These are phyloP conservation scores for Geotrichum klebahnii DNA, from an alignment of 1,139 yeast genomes.

Conservation along the genomic window DNA sequence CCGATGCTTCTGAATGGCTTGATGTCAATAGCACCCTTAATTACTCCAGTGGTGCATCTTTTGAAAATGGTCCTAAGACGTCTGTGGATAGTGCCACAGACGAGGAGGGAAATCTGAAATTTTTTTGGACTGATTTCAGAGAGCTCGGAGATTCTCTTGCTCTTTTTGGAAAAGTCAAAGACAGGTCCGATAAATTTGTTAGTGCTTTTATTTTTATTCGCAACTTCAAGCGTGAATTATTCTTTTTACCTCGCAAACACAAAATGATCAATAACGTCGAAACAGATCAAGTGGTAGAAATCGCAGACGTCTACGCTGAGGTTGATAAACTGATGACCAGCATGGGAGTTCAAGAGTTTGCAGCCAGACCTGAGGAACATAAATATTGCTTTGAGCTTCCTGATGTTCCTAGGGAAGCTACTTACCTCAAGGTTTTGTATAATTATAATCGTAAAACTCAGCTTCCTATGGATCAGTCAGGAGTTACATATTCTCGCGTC, in stretches of 20 bases:
- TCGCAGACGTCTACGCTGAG: slow-evolving; percentile 74
- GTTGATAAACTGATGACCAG: slow-evolving; percentile 58
- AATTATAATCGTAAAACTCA: slow-evolving; percentile 50
- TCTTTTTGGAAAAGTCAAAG: slow-evolving; percentile 72
- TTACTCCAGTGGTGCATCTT: slow-evolving; percentile 2
- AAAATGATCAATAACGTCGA: slow-evolving; percentile 40
- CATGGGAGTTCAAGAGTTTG: slow-evolving; percentile 58
- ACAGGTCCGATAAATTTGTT: slow-evolving; percentile 44
- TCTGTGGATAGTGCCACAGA: slow-evolving; percentile 26
- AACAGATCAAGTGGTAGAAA: slow-evolving; percentile 43
- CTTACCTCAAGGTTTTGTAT: slow-evolving; percentile 71
- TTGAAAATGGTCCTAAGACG: slow-evolving; percentile 15
- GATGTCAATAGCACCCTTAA: slow-evolving; percentile 14
- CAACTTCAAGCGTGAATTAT: slow-evolving; percentile 68
- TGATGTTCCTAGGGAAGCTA: slow-evolving; percentile 73
- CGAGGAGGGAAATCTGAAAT: slow-evolving; percentile 51
- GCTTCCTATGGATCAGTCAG: slow-evolving; percentile 62
- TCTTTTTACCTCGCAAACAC: slow-evolving; percentile 57
- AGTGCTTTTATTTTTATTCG: slow-evolving; percentile 77
- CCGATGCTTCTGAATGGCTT: slow-evolving; percentile 20
- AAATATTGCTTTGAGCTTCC: slow-evolving; percentile 88
- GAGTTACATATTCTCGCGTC: slow-evolving; percentile 71
- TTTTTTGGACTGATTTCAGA: slow-evolving; percentile 88
- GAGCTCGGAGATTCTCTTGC: slow-evolving; percentile 69
- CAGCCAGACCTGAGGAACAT: slow-evolving; percentile 65